Conservation (phyloP, 345 rosid genomes). For the Erodium maritimum region DNA sequence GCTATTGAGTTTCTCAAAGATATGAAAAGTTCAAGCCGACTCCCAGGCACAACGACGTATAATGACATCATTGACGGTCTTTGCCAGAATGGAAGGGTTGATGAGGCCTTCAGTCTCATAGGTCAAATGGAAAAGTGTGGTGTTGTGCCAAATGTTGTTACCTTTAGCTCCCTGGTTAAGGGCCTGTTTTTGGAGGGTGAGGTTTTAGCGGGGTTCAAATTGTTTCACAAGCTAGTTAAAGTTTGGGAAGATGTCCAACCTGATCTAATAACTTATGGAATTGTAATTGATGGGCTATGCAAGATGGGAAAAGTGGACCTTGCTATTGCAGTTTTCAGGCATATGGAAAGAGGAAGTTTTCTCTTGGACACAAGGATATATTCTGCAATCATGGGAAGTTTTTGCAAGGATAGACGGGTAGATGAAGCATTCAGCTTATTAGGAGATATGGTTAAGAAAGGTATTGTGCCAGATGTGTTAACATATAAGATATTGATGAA, state of each 20-base stretch:
- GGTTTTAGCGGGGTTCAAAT: neutral
- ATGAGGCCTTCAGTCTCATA: neutral
- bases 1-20: no score
- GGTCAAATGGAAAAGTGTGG: neutral
- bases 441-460: conserved; percentile 10
- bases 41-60: neutral
- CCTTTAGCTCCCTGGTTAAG: neutral
- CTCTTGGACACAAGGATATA: neutral
- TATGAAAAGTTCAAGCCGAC: no score
- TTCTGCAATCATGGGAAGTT: neutral
- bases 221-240: neutral
- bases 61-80: neutral
- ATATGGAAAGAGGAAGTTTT: conserved; percentile 10
- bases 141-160: neutral
- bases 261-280: neutral
- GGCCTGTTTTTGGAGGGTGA: neutral
- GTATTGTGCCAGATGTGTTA: conserved; percentile 10
- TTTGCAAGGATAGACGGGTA: conserved; percentile 2
- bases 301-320: conserved; percentile 10
- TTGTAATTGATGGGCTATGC: conserved; percentile 17
- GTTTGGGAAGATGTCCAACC: neutral
- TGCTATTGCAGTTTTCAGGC: conserved; percentile 13
- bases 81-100: neutral
- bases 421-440: conserved; percentile 1
- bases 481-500: conserved; percentile 11